These are phyloP conservation scores for Hirsutella minnesotensis DNA, from an alignment of 2,329 filamentous ascomycete species.

Conservation along the genomic window DNA sequence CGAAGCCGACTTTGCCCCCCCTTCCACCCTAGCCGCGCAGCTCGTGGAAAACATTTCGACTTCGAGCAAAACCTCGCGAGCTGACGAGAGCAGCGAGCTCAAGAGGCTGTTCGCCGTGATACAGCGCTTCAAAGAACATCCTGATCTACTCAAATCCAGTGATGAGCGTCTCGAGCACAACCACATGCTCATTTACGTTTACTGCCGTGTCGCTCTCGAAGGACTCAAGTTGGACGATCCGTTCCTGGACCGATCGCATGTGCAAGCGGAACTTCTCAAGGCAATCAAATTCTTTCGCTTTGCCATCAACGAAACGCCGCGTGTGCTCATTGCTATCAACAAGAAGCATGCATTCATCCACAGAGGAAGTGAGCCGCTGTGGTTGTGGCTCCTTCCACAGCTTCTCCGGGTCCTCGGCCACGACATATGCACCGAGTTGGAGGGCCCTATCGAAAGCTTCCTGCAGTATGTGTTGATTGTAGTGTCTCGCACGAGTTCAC, in stretches of 20 bases:
- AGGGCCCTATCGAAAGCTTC: constrained; percentile 39
- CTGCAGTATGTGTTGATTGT: constrained; percentile 35
- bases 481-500: constrained; percentile 26
- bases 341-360: constrained; percentile 31
- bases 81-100: constrained; percentile 61
- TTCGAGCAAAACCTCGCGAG: constrained; percentile 46
- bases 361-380: constrained; percentile 48
- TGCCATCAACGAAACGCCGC: constrained; percentile 63
- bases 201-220: constrained; percentile 68
- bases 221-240: constrained; percentile 55
- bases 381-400: constrained; percentile 52
- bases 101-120: constrained; percentile 53
- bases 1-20: constrained; percentile 30
- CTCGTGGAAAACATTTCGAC: constrained; percentile 72
- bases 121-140: constrained; percentile 40
- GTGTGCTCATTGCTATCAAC: constrained; percentile 43
- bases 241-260: constrained; percentile 44
- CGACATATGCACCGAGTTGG: constrained; percentile 32
- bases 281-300: constrained; percentile 68
- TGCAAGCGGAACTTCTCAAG: constrained; percentile 50
- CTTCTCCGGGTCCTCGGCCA: constrained; percentile 46
- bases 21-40: constrained; percentile 79
- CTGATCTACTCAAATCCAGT: constrained; percentile 41
- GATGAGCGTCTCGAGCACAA: constrained; percentile 65
- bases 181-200: constrained; percentile 75